These are phyloP conservation scores for Pythium apleroticum DNA, from an alignment of 352 stramenopile genomes.

Conservation along the genomic window DNA sequence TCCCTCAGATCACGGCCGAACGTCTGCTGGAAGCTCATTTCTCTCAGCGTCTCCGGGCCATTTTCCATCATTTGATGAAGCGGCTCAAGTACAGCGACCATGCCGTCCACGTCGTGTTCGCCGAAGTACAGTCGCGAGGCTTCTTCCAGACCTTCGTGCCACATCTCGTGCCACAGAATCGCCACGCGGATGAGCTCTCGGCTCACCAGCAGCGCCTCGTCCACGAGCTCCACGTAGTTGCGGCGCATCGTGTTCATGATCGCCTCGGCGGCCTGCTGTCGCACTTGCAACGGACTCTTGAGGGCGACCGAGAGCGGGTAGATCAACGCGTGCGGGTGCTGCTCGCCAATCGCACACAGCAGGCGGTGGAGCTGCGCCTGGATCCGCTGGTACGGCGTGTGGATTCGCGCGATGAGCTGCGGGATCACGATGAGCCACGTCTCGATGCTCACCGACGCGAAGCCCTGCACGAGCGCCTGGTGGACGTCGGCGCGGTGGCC, in stretches of 20 bases:
- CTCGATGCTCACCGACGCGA: slow-evolving; percentile 95
- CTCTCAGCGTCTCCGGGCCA: slow-evolving; percentile 77
- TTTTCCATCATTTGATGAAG: slow-evolving; percentile 92
- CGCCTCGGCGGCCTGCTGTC: slow-evolving; percentile 59
- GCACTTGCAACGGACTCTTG: slow-evolving; percentile 87
- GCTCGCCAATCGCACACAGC: slow-evolving; percentile 93
- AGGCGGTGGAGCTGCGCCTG: slow-evolving; percentile 77
- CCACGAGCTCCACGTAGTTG: slow-evolving; percentile 94
- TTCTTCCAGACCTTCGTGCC: slow-evolving; percentile 98
- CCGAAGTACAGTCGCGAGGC: slow-evolving; percentile 97
- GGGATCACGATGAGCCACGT: slow-evolving; percentile 99
- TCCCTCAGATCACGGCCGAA: slow-evolving; percentile 93
- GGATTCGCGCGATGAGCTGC: slow-evolving; percentile 95
- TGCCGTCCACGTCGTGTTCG: slow-evolving; percentile 96
- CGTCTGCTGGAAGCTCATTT: slow-evolving; percentile 84
- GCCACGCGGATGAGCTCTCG: slow-evolving; percentile 99
- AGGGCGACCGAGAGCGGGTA: slow-evolving; percentile 98
- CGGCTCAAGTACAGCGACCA: slow-evolving; percentile 95
- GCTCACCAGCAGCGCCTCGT: slow-evolving; percentile 95
- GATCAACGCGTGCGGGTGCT: slow-evolving; percentile 98
- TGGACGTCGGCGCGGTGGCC: slow-evolving; percentile 92
- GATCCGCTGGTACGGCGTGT: slow-evolving; percentile 76
- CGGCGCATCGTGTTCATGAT: slow-evolving; percentile 95
- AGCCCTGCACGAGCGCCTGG: slow-evolving; percentile 73
- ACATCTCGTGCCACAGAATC: slow-evolving; percentile 99